Base-by-base conservation (phyloP, 352 stramenopile genomes). In the Pythium biforme region DNA sequence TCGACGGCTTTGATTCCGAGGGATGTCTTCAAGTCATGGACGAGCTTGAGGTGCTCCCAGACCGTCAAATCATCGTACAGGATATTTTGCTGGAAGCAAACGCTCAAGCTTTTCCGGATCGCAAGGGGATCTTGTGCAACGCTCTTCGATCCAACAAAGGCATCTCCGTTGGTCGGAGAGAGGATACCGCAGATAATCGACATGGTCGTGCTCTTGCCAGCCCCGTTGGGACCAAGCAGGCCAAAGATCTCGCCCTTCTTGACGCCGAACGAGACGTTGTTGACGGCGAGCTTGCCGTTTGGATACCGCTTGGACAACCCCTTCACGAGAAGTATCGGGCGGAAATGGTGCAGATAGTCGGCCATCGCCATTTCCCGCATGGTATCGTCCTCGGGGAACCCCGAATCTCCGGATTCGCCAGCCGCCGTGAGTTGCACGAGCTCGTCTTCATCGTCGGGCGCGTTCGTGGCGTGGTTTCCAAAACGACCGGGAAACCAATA, bases 161-260 rank as follows among this genome's bases (percentile, higher is more conserved):
- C 83, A 52, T 91, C 74, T 8, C 88, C 89, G 26, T 51, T 66
- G 0, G 89, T 93, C 3, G 94, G 88, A 0, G 80, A 72, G 4
- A 98, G 45, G 54, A 97, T 93, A 19, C 97, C 96, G 26, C 94
- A 97, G 7, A 99, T 65, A 64, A 99, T 98, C n/a, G 79, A 89
- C 67, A 99, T 93, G 0, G 94, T 98, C 19, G 97, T 99, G 33
- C 95, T 98, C 59, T 99, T 98, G 15, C 95, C 94, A 9, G 92
- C 88, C 0, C 95, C 96, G 70, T 98, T 99, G 11, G 90, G 87
- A 6, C 96, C 95, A 8, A 98, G 67, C 0, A 98, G 60, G 0
- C 93, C 94, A 51, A 98, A 97, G 39, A 97, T 94, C 62, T 98
- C 87, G n/a, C 95, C 92, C 29, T 88, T 88, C 50, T 83, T 77